Evolutionary conservation across 139 green algal genomes (phyloP).

Genomic region (Chlorella ohadii): DNA sequence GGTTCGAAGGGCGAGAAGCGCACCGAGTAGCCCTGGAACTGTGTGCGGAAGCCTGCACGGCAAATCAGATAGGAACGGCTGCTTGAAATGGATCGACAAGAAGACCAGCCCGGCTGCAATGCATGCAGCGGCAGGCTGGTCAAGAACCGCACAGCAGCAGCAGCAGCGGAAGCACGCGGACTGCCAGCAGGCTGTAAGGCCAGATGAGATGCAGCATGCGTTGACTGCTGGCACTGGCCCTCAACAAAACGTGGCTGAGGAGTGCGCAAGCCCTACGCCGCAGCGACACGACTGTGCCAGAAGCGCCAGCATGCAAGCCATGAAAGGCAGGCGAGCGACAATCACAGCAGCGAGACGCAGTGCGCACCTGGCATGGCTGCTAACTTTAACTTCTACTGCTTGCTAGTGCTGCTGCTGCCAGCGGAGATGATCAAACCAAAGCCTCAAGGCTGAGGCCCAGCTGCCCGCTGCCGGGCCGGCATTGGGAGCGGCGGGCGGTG

Average conservation of each 20-base stretch:
- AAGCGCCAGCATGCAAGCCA: no score
- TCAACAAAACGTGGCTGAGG: no score
- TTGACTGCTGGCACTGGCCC: no score
- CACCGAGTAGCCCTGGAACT: conserved; percentile 77
- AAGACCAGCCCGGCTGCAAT: no score
- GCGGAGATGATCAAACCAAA: not conserved
- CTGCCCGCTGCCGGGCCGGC: not conserved
- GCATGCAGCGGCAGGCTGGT: no score
- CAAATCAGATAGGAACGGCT: not conserved
- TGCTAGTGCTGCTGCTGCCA: not conserved
- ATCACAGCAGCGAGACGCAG: not conserved
- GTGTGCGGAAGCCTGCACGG: conserved; percentile 62
- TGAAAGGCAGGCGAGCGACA: not conserved
- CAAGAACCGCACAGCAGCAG: no score
- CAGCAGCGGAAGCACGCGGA: no score
- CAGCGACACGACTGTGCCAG: no score
- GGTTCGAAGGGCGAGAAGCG: conserved; percentile 92
- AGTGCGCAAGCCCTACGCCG: no score
- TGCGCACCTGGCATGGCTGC: conserved; percentile 10
- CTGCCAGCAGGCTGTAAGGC: no score
- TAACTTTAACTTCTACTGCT: not conserved
- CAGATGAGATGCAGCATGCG: no score
- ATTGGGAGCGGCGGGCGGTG: not conserved
- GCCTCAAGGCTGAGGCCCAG: not conserved
- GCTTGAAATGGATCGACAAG: not conserved